Evolutionary conservation across 2,329 filamentous ascomycete species (phyloP).

Genomic region (Escovopsis weberi): DNA sequence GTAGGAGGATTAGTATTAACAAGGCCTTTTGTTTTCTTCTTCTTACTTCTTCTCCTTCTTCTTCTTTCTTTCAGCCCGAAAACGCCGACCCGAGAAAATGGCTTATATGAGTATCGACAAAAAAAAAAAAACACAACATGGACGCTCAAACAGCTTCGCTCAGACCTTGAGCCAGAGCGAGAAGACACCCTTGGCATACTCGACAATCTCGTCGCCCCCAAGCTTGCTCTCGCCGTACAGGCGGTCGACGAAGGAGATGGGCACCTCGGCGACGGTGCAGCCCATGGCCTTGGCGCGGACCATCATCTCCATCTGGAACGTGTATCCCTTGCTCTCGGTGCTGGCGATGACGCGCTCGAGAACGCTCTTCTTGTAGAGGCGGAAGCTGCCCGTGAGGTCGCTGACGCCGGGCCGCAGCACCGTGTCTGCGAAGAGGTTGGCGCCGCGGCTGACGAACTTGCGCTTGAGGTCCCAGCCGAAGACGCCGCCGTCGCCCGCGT

Average conservation of each 20-base stretch:
- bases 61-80: conserved; percentile 11
- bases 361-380: conserved; percentile 83
- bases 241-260: conserved; percentile 90
- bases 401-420: conserved; percentile 86
- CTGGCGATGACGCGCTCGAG: conserved; percentile 79
- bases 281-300: conserved; percentile 94
- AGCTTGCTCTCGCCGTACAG: conserved; percentile 93
- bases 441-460: conserved; percentile 71
- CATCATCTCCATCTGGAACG: conserved; percentile 99
- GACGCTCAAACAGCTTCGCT: not conserved
- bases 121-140: too few relatives aligned
- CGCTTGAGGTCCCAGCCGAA: conserved; percentile 94
- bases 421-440: conserved; percentile 92
- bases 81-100: conserved; percentile 10
- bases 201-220: conserved; percentile 86
- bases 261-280: conserved; percentile 84
- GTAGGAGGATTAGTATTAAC: conserved; percentile 2
- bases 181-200: conserved; percentile 81
- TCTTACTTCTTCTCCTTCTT: conserved; percentile 13
- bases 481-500: conserved; percentile 78
- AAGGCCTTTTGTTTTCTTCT: conserved; percentile 11
- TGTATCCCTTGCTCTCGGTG: conserved; percentile 94
- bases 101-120: too few relatives aligned
- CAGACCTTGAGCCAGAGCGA: conserved; percentile 65
- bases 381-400: conserved; percentile 87